phyloP scores from a whole-genome alignment of 2,329 filamentous ascomycete species.

The Amphichorda felina region DNA sequence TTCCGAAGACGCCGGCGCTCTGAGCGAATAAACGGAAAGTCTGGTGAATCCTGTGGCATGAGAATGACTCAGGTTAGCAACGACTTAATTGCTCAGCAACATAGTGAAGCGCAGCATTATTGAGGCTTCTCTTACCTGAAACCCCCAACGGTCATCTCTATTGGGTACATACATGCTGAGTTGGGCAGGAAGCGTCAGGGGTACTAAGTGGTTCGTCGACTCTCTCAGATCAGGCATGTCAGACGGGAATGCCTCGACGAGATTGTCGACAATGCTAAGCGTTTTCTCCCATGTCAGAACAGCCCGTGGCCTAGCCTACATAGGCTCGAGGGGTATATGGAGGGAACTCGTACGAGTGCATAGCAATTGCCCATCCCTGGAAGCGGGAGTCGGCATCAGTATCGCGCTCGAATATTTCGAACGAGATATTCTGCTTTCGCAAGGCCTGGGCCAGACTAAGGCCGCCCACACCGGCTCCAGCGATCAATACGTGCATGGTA shows the following conservation, averaged over 20 bases:
- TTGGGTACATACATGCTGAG: not conserved
- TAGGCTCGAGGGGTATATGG: too few relatives aligned
- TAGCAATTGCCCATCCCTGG: not conserved
- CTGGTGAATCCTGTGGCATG: not conserved
- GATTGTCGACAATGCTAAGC: not conserved
- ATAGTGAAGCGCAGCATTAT: too few relatives aligned
- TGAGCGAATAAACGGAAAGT: not conserved
- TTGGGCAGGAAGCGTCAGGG: not conserved
- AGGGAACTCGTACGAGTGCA: not conserved
- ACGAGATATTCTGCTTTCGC: not conserved
- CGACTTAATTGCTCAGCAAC: not conserved
- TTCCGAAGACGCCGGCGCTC: not conserved
- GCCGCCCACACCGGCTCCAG: constrained; percentile 2
- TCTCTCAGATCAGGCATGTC: not conserved
- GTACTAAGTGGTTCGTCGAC: not conserved
- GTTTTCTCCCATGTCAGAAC: not conserved
- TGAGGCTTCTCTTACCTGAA: not conserved
- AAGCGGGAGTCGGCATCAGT: not conserved
- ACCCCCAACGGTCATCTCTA: not conserved
- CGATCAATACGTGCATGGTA: constrained; percentile 1
- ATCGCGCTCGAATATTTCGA: constrained; percentile 2
- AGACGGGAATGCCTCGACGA: not conserved
- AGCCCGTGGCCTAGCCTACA: not conserved
- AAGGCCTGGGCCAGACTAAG: constrained; percentile 2
- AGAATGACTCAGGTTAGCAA: not conserved